phyloP scores from a whole-genome alignment of 768 basidiomycete genomes.

The Austroboletus festivus region DNA sequence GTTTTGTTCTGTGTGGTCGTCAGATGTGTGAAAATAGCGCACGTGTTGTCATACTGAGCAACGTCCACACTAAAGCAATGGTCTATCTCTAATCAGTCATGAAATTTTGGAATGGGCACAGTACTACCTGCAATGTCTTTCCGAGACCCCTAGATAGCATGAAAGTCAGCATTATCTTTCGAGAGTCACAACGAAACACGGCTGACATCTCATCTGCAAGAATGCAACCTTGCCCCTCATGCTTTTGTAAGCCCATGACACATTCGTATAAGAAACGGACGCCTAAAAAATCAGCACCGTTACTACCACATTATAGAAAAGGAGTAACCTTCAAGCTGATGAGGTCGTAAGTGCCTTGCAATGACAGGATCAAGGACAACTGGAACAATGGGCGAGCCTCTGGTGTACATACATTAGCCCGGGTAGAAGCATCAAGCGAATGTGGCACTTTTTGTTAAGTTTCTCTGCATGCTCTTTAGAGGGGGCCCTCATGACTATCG shows the following conservation, averaged over 20 bases:
- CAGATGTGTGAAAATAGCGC: neutral
- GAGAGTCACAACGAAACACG: neutral
- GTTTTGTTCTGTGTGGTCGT: conserved; percentile 64
- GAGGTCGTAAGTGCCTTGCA: conserved; percentile 70
- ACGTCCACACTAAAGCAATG: conserved; percentile 88
- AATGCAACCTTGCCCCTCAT: conserved; percentile 92
- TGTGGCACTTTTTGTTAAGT: conserved; percentile 64
- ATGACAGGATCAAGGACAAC: conserved; percentile 93
- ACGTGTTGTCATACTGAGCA: conserved; percentile 66
- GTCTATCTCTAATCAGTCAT: conserved; percentile 42
- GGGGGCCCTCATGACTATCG: conserved; percentile 84
- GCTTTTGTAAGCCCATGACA: conserved; percentile 89
- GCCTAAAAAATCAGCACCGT: conserved; percentile 40
- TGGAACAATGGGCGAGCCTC: conserved; percentile 61
- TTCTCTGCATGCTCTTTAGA: conserved; percentile 59
- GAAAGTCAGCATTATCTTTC: conserved; percentile 9
- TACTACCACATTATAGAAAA: conserved; percentile 1
- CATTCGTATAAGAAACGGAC: conserved; percentile 92
- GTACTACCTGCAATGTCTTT: conserved; percentile 79
- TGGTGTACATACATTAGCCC: conserved; percentile 27
- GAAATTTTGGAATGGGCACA: neutral
- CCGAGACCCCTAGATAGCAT: conserved; percentile 76
- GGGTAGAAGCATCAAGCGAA: conserved; percentile 4
- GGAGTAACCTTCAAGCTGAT: conserved; percentile 79
- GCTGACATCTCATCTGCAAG: conserved; percentile 92